Evolutionary conservation across 1,139 yeast species (phyloP).

Genomic region (Kodamaea sp.): DNA sequence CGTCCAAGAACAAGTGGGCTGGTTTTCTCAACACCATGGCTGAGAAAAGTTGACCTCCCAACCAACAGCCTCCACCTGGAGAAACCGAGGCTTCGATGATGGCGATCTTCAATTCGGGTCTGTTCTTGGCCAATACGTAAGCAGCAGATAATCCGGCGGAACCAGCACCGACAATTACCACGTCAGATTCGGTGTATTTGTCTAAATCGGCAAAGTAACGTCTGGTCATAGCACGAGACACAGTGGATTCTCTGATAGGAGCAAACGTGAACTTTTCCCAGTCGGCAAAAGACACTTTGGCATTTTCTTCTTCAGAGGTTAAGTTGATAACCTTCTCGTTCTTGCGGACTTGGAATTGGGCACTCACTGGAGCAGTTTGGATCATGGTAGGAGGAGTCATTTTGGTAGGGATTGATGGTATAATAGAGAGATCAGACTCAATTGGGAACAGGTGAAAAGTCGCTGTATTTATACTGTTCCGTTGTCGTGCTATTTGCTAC

Average conservation of each 20-base stretch:
- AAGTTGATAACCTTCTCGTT: conserved; percentile 7
- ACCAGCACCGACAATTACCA: conserved; percentile 79
- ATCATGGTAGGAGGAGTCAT: conserved; percentile 43
- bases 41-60: conserved; percentile 77
- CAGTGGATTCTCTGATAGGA: conserved; percentile 77
- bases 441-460: too few relatives aligned
- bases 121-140: conserved; percentile 66
- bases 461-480: too few relatives aligned
- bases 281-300: conserved; percentile 40
- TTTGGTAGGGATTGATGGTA: too few relatives aligned
- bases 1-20: conserved; percentile 66
- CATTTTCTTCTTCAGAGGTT: conserved; percentile 16
- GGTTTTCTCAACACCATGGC: conserved; percentile 84
- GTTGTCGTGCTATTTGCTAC: too few relatives aligned
- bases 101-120: conserved; percentile 77
- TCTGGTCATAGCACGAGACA: conserved; percentile 80
- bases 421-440: too few relatives aligned
- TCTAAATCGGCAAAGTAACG: conserved; percentile 76
- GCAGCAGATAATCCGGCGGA: conserved; percentile 80
- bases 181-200: conserved; percentile 72
- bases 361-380: conserved; percentile 23
- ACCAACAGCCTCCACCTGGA: conserved; percentile 82
- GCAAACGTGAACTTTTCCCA: conserved; percentile 71
- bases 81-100: conserved; percentile 74
- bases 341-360: conserved; percentile 5